These are phyloP conservation scores for Irpex sp. DNA, from an alignment of 1,284 basidiomycete genomes.

Conservation along the genomic window DNA sequence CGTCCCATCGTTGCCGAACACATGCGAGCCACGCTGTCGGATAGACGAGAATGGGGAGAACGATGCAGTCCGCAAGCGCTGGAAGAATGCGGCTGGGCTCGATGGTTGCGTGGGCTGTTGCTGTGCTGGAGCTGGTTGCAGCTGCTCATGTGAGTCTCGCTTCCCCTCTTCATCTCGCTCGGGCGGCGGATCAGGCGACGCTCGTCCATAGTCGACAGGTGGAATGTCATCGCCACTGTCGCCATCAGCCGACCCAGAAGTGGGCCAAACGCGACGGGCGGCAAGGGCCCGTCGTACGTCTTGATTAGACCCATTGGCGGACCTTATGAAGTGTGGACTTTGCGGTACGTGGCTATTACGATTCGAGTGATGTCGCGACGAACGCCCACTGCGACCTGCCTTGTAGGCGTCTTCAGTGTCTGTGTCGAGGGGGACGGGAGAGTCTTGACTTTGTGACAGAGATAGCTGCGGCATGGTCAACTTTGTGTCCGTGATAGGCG, in stretches of 20 bases:
- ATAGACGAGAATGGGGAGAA: constrained; percentile 40
- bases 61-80: constrained; percentile 44
- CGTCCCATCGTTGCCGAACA: constrained; percentile 19
- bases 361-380: not conserved
- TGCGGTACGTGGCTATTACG: not conserved
- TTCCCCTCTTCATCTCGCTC: constrained; percentile 8
- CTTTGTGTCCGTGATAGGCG: constrained; percentile 11
- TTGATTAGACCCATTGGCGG: constrained; percentile 3
- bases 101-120: constrained; percentile 1
- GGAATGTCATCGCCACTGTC: constrained; percentile 15
- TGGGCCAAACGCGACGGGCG: constrained; percentile 13
- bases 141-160: constrained; percentile 11
- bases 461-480: constrained; percentile 1
- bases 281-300: constrained; percentile 13
- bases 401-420: constrained; percentile 25
- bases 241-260: constrained; percentile 11
- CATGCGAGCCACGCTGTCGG: constrained; percentile 22
- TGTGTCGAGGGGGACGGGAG: constrained; percentile 9
- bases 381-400: constrained; percentile 15
- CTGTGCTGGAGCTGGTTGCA: constrained; percentile 4
- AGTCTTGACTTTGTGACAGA: constrained; percentile 5
- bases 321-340: not conserved
- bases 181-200: constrained; percentile 26
- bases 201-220: constrained; percentile 17
- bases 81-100: constrained; percentile 32